These are phyloP conservation scores for Boeremia lycopersici DNA, from an alignment of 2,329 filamentous ascomycete genomes.

Conservation along the genomic window DNA sequence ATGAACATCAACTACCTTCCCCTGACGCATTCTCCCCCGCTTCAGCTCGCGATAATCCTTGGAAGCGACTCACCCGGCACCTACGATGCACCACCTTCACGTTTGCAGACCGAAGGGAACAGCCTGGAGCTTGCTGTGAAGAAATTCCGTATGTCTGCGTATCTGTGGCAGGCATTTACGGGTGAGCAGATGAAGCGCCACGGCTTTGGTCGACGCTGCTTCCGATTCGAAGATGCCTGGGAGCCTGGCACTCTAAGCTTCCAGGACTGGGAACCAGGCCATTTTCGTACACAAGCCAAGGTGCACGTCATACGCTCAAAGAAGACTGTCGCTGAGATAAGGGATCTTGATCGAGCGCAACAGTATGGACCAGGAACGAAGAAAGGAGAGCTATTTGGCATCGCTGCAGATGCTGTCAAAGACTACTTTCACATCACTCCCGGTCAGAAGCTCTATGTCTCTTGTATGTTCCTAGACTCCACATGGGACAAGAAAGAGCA, in stretches of 20 bases:
- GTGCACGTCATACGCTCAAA: conserved; percentile 83
- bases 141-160: conserved; percentile 94
- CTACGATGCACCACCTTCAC: conserved; percentile 80
- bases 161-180: conserved; percentile 96
- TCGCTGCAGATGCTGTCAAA: conserved; percentile 78
- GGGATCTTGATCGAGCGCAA: conserved; percentile 77
- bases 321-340: conserved; percentile 83
- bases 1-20: conserved; percentile 87
- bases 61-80: conserved; percentile 86
- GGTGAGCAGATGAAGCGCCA: conserved; percentile 95
- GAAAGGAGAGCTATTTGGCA: conserved; percentile 75
- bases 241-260: conserved; percentile 78
- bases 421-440: conserved; percentile 75
- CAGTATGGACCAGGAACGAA: conserved; percentile 73
- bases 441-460: conserved; percentile 87
- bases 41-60: conserved; percentile 87
- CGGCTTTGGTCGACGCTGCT: conserved; percentile 81
- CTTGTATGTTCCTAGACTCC: conserved; percentile 82
- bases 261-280: conserved; percentile 71
- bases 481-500: conserved; percentile 80
- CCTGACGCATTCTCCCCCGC: conserved; percentile 75
- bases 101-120: conserved; percentile 80
- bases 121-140: conserved; percentile 77
- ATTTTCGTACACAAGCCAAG: conserved; percentile 88
- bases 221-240: conserved; percentile 96